Conservation (phyloP, 495 filamentous ascomycete genomes). For the Aspergillus steynii region DNA sequence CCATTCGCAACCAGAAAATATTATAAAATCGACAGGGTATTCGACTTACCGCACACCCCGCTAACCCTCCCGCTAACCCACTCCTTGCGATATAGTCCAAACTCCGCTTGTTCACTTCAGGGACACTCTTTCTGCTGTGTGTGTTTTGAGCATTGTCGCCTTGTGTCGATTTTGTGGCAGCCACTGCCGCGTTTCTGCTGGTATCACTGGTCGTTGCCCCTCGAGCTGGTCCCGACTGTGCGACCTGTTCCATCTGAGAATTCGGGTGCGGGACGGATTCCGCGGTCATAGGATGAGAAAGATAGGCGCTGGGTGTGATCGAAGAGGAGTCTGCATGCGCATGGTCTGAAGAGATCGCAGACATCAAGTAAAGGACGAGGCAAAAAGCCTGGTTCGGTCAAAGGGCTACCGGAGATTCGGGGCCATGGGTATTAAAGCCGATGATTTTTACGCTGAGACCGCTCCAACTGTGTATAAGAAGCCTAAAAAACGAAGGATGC, state of each 20-base stretch:
- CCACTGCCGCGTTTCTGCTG: constrained; percentile 13
- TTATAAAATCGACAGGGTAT: not conserved
- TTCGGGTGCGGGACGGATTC: constrained; percentile 22
- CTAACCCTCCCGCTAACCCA: constrained; percentile 82
- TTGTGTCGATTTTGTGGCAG: constrained; percentile 17
- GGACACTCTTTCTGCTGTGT: constrained; percentile 16
- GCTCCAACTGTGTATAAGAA: not conserved
- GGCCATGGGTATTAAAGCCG: constrained; percentile 16
- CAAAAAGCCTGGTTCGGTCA: constrained; percentile 14
- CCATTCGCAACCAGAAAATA: not conserved
- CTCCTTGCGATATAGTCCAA: constrained; percentile 79
- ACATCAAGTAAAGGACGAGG: constrained; percentile 23
- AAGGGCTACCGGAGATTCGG: constrained; percentile 37
- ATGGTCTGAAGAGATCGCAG: constrained; percentile 33
- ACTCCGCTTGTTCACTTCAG: constrained; percentile 63
- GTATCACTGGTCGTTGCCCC: constrained; percentile 27
- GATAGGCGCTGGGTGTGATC: constrained; percentile 9
- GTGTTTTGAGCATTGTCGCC: constrained; percentile 10
- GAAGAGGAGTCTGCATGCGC: constrained; percentile 23
- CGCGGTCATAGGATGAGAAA: constrained; percentile 12
- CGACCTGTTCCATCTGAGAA: constrained; percentile 38
- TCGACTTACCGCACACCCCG: constrained; percentile 76
- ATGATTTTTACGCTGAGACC: constrained; percentile 3
- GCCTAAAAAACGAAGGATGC: constrained; percentile 1
- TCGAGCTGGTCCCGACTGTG: constrained; percentile 29